Evolutionary conservation across 2,329 filamentous ascomycete species (phyloP).

Genomic region (Scedosporium minutisporum): DNA sequence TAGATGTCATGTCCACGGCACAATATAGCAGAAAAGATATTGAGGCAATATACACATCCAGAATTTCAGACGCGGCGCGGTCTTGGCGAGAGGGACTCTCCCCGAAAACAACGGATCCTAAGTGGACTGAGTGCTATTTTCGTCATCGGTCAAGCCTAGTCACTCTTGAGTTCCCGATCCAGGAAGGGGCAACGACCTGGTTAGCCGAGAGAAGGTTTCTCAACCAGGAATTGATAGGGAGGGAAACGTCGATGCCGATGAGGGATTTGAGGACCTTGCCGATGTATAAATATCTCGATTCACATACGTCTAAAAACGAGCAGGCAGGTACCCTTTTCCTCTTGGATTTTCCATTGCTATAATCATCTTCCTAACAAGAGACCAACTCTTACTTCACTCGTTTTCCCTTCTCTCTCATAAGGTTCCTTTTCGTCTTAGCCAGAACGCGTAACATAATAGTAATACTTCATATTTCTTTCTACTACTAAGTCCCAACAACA

Average conservation of each 20-base stretch:
- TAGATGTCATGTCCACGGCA: neutral
- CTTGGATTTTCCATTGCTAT: neutral
- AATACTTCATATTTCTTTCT: neutral
- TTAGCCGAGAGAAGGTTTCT: neutral
- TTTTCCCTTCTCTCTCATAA: neutral
- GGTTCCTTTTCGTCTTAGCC: neutral
- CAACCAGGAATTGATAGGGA: neutral
- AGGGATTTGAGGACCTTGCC: neutral
- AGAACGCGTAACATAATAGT: neutral
- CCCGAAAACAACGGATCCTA: neutral
- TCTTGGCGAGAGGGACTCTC: neutral
- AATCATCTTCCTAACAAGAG: neutral
- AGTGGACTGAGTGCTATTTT: neutral
- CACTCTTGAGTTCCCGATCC: neutral
- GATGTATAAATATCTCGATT: neutral
- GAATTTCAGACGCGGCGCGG: neutral
- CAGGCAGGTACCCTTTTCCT: neutral
- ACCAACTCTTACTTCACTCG: neutral
- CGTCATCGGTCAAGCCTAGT: neutral
- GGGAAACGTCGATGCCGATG: neutral
- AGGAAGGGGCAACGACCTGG: neutral
- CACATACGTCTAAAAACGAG: neutral
- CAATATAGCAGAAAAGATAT: slow-evolving; percentile 1
- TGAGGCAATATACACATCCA: neutral
- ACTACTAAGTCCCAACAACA: neutral